These are phyloP conservation scores for Amphicarpaea edgeworthii DNA, from an alignment of 306 rosid species.

Conservation along the genomic window DNA sequence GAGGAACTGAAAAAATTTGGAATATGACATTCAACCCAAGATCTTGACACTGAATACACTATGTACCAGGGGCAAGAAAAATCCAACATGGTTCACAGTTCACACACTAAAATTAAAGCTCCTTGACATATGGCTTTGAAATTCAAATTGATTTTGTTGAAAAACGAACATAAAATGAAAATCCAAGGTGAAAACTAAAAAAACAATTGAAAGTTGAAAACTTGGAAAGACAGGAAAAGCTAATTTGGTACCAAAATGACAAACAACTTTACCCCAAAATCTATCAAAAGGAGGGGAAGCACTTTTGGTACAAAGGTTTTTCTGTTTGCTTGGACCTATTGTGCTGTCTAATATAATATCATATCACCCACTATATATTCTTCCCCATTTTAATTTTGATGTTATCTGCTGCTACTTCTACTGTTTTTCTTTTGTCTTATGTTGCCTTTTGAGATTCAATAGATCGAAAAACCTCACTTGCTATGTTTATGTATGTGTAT, in stretches of 20 bases:
- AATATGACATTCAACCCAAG: conserved; percentile 12
- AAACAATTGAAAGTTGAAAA: conserved; percentile 8
- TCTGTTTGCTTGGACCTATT: conserved; percentile 36
- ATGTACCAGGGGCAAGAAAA: conserved; percentile 7
- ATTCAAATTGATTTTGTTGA: conserved; percentile 17
- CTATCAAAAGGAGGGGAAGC: conserved; percentile 42
- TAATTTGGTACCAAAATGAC: conserved; percentile 48
- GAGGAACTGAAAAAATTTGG: conserved; percentile 11
- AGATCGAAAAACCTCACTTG: not conserved
- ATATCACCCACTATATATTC: conserved; percentile 21
- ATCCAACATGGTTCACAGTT: conserved; percentile 3
- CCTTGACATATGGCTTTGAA: conserved; percentile 7
- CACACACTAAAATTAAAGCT: conserved; percentile 24
- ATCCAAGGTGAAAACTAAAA: conserved; percentile 12
- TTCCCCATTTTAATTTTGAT: not conserved
- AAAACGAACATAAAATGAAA: not conserved
- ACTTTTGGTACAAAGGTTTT: conserved; percentile 47
- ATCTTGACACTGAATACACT: conserved; percentile 32
- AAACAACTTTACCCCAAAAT: conserved; percentile 50
- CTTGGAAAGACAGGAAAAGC: conserved; percentile 31
- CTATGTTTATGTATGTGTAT: not conserved
- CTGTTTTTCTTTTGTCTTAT: conserved; percentile 44
- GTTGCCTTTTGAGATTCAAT: conserved; percentile 39
- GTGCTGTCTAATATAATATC: conserved; percentile 10
- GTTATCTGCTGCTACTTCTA: conserved; percentile 15